Conservation (phyloP, 768 basidiomycete species). For the Rhizopogon salebrosus region DNA sequence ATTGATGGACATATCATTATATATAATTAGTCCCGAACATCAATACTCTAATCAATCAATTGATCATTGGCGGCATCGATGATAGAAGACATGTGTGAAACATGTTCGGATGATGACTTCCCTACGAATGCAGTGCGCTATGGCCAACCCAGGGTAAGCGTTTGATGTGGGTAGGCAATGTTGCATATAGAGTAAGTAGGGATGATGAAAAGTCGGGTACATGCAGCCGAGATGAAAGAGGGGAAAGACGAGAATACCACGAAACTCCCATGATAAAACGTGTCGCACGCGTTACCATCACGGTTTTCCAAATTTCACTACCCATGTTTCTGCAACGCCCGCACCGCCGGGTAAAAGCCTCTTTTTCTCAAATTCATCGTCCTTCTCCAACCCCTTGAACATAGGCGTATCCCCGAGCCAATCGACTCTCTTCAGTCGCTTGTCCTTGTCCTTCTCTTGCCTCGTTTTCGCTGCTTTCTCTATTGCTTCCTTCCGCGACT, state of each 20-base stretch:
- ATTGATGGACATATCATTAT: too few species aligned
- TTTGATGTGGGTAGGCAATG: too few species aligned
- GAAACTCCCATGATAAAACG: background rate
- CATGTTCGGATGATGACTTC: too few species aligned
- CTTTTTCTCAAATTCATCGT: conserved; percentile 50
- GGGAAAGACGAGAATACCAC: background rate
- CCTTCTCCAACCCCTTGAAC: conserved; percentile 59
- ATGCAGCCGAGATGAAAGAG: background rate
- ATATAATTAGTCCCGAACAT: too few species aligned
- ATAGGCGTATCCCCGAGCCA: conserved; percentile 53
- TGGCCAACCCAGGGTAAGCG: too few species aligned
- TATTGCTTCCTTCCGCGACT: conserved; percentile 37
- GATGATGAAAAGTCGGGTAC: background rate
- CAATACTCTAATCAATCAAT: too few species aligned
- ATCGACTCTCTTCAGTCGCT: conserved; percentile 51
- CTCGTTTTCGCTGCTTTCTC: conserved; percentile 50
- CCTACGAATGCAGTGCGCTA: too few species aligned
- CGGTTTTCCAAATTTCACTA: conserved; percentile 41
- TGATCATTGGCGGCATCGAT: too few species aligned
- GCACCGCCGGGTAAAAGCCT: conserved; percentile 43
- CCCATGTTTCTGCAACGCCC: conserved; percentile 50
- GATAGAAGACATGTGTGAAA: too few species aligned
- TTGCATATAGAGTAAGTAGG: background rate
- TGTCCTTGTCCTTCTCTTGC: conserved; percentile 30
- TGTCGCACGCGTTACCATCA: conserved; percentile 6